phyloP scores from a whole-genome alignment of 257 asterid species.

The Solanum verrucosum region DNA sequence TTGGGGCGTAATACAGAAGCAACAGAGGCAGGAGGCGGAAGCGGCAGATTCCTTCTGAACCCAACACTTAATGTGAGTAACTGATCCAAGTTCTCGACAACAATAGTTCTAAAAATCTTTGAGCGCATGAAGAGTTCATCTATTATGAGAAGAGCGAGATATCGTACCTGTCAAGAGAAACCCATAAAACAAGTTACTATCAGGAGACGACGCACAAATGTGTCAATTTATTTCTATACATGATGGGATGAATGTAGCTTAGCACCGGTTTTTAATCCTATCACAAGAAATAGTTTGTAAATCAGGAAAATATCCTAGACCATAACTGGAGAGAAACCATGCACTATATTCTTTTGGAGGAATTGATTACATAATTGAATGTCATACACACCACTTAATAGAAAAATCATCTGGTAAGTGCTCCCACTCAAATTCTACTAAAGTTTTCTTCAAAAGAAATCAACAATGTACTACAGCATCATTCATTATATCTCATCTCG shows the following conservation, averaged over 20 bases:
- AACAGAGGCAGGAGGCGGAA: slow-evolving; percentile 75
- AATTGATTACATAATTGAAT: not conserved
- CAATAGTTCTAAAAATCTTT: slow-evolving; percentile 62
- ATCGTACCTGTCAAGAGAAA: slow-evolving; percentile 52
- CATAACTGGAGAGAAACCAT: not conserved
- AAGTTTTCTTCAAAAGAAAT: not conserved
- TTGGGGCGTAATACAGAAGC: slow-evolving; percentile 62
- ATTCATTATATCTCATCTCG: not conserved
- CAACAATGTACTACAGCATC: not conserved
- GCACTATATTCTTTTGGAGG: not conserved
- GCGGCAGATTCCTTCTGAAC: slow-evolving; percentile 63
- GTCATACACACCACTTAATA: not conserved
- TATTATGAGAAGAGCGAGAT: slow-evolving; percentile 78
- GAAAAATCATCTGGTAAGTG: not conserved
- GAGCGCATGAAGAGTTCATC: slow-evolving; percentile 94
- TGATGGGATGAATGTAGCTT: not conserved
- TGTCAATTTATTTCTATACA: not conserved
- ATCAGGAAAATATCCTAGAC: not conserved
- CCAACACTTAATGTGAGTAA: slow-evolving; percentile 73
- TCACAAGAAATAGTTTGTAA: not conserved
- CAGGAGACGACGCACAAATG: not conserved
- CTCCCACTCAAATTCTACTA: not conserved
- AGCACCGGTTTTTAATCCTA: not conserved
- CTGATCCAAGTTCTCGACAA: slow-evolving; percentile 72
- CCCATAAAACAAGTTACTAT: not conserved